These are phyloP conservation scores for Rhododendron griersonianum DNA, from an alignment of 148 eudicot species.

Conservation along the genomic window DNA sequence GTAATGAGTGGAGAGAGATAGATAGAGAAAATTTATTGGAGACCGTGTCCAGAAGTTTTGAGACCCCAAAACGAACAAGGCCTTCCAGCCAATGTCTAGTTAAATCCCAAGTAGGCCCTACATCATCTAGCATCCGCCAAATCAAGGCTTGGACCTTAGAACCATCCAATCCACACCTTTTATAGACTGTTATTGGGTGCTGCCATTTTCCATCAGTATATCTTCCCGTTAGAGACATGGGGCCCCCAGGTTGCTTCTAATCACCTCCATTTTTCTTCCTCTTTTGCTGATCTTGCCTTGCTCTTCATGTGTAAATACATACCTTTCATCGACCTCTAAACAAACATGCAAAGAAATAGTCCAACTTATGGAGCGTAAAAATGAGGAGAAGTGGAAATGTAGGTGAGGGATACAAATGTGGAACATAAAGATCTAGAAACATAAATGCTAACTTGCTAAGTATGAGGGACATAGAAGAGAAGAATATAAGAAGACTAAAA, in stretches of 20 bases:
- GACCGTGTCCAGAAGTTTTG: too few species aligned
- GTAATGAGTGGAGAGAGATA: too few species aligned
- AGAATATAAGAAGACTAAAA: not conserved
- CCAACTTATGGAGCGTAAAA: not conserved
- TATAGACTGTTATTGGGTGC: too few species aligned
- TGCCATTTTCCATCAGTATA: not conserved
- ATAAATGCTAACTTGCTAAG: not conserved
- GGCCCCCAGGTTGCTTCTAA: not conserved
- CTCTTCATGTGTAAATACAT: not conserved
- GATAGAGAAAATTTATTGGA: too few species aligned
- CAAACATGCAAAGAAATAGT: not conserved
- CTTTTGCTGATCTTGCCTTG: not conserved
- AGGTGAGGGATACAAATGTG: not conserved
- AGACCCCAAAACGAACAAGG: too few species aligned
- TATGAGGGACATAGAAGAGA: not conserved
- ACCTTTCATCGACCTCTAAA: not conserved
- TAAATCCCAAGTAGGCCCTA: too few species aligned
- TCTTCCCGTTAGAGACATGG: not conserved
- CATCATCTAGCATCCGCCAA: too few species aligned
- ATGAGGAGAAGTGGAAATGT: not conserved
- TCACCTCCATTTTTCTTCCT: not conserved
- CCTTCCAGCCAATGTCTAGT: too few species aligned
- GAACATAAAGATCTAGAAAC: not conserved
- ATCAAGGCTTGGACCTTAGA: too few species aligned
- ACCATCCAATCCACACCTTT: too few species aligned